Percentiles rank a stretch among this genome's conserved stretches.
Conservation (phyloP, 768 basidiomycete species). For the Lentinula boryana region DNA sequence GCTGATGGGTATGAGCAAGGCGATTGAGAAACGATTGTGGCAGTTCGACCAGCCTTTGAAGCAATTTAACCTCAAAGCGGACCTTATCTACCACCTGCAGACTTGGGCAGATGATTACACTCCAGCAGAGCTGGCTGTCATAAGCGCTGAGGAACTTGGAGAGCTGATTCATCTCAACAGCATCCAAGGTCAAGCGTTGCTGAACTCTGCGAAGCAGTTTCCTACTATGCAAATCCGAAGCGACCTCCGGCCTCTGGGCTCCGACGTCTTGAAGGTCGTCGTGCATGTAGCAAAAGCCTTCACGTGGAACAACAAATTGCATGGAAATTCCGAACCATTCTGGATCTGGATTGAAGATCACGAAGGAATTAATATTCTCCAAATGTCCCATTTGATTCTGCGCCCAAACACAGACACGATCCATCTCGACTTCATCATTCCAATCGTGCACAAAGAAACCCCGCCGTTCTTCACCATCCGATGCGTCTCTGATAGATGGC, state of each 20-base stretch:
- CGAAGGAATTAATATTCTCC: constrained; percentile 75
- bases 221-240: constrained; percentile 65
- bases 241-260: constrained; percentile 73
- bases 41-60: constrained; percentile 88
- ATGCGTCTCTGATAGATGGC: constrained; percentile 87
- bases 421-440: constrained; percentile 74
- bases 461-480: constrained; percentile 70
- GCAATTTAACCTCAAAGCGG: constrained; percentile 73
- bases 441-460: constrained; percentile 51
- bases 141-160: constrained; percentile 67
- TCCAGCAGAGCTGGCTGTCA: constrained; percentile 62
- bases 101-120: constrained; percentile 79
- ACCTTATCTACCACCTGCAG: constrained; percentile 73
- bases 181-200: constrained; percentile 72
- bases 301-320: constrained; percentile 72
- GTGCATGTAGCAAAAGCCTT: constrained; percentile 64
- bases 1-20: constrained; percentile 88
- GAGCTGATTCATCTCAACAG: constrained; percentile 83
- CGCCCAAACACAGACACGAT: constrained; percentile 56
- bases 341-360: constrained; percentile 96
- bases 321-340: constrained; percentile 79
- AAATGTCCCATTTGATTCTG: constrained; percentile 68
- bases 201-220: constrained; percentile 78
- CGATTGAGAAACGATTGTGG: constrained; percentile 90
- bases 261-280: constrained; percentile 75